Percentiles rank a stretch among this genome's conserved stretches.
Conservation (phyloP, 441 rosid species). For the Hypseocharis bilobata region DNA sequence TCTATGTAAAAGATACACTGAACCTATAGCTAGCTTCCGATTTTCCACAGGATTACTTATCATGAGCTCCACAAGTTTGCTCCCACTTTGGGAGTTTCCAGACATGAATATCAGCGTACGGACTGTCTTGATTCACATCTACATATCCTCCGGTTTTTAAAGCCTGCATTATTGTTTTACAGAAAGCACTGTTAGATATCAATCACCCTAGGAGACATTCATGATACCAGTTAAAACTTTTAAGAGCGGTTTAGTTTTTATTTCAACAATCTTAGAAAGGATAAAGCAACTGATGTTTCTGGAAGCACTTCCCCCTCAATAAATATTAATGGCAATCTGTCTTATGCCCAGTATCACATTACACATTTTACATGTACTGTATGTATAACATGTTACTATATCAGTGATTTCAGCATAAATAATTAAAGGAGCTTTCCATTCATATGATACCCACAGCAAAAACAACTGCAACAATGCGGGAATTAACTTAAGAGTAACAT, state of each 20-base stretch:
- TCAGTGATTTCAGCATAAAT: too few species aligned
- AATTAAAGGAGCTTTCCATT: too few species aligned
- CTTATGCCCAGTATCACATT: too few species aligned
- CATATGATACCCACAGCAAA: too few species aligned
- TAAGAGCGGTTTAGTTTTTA: not conserved
- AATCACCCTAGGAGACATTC: not conserved
- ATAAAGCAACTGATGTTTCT: not conserved
- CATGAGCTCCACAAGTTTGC: constrained; percentile 8
- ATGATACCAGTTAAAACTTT: too few species aligned
- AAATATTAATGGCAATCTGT: too few species aligned
- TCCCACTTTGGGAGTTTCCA: constrained; percentile 31
- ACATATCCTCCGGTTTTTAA: constrained; percentile 51
- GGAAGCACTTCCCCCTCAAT: too few species aligned
- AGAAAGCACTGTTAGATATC: not conserved
- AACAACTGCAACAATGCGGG: not conserved
- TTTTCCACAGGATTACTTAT: constrained; percentile 1
- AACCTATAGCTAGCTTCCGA: not conserved
- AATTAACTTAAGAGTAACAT: too few species aligned
- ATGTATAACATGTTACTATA: too few species aligned
- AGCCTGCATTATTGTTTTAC: constrained; percentile 40
- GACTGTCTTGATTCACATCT: constrained; percentile 48
- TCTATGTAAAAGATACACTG: not conserved
- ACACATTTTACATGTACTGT: too few species aligned
- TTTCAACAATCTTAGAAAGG: not conserved
- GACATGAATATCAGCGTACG: constrained; percentile 47